Evolutionary conservation across 495 filamentous ascomycete genomes (phyloP).

Genomic region (Penicillium ochrochloron): DNA sequence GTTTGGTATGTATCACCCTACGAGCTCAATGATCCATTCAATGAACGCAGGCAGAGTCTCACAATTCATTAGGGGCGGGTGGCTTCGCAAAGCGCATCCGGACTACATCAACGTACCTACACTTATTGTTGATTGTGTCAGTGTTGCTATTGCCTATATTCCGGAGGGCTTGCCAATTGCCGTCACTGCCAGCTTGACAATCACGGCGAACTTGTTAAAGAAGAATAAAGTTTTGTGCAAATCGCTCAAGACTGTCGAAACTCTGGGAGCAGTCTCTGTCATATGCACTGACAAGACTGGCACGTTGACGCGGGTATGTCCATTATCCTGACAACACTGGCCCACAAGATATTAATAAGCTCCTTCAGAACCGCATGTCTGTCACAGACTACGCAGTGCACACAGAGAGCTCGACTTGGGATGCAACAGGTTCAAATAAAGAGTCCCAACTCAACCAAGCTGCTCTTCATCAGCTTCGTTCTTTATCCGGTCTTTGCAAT

Average conservation of each 20-base stretch:
- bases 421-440: conserved; percentile 46
- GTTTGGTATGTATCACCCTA: conserved; percentile 51
- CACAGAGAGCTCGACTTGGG: conserved; percentile 34
- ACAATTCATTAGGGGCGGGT: conserved; percentile 54
- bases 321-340: neutral
- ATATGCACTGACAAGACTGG: conserved; percentile 76
- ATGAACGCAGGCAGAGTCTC: neutral
- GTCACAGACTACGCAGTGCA: conserved; percentile 54
- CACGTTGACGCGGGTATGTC: conserved; percentile 60
- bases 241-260: conserved; percentile 70
- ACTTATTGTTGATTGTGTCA: conserved; percentile 66
- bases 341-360: neutral
- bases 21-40: neutral
- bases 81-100: conserved; percentile 60
- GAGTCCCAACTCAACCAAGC: neutral
- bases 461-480: conserved; percentile 52
- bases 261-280: conserved; percentile 66
- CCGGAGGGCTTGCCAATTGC: conserved; percentile 71
- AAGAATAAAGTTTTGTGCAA: conserved; percentile 69
- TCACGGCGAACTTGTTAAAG: conserved; percentile 64
- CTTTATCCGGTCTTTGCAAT: conserved; percentile 66
- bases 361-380: conserved; percentile 59
- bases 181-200: conserved; percentile 58
- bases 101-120: conserved; percentile 68
- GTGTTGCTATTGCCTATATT: conserved; percentile 69